phyloP scores from a whole-genome alignment of 352 stramenopile genomes.

The Phytophthora sansomeana region DNA sequence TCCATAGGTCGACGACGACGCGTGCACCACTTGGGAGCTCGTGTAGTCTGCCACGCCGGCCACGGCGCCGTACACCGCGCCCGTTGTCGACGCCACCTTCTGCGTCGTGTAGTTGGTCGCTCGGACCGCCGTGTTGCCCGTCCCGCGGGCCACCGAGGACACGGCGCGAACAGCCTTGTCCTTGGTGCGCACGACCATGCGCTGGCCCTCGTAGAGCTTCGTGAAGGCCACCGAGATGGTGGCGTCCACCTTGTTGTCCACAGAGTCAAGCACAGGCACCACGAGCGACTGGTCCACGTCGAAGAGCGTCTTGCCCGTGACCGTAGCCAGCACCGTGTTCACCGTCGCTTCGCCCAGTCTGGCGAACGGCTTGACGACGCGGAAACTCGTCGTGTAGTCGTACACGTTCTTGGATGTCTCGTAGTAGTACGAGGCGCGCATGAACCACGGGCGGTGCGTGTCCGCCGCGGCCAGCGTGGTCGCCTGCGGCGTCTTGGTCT shows the following conservation, averaged over 20 bases:
- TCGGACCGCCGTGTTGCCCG: slow-evolving; percentile 51
- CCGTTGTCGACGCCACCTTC: slow-evolving; percentile 38
- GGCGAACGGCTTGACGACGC: slow-evolving; percentile 65
- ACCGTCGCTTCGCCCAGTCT: slow-evolving; percentile 71
- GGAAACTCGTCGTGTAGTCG: slow-evolving; percentile 85
- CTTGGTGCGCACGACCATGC: slow-evolving; percentile 72
- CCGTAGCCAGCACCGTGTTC: slow-evolving; percentile 67
- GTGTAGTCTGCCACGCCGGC: slow-evolving; percentile 63
- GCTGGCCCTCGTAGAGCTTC: slow-evolving; percentile 71
- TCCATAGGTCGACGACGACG: slow-evolving; percentile 73
- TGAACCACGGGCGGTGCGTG: slow-evolving; percentile 72
- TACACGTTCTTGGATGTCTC: slow-evolving; percentile 83
- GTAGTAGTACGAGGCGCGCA: slow-evolving; percentile 83
- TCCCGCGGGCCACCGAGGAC: slow-evolving; percentile 48
- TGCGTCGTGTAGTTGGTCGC: slow-evolving; percentile 70
- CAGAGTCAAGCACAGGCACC: slow-evolving; percentile 58
- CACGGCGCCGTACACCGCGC: slow-evolving; percentile 45
- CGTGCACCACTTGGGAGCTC: slow-evolving; percentile 64
- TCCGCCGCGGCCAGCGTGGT: slow-evolving; percentile 15
- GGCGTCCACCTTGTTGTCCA: slow-evolving; percentile 80
- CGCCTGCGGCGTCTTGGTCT: not conserved
- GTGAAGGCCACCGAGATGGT: slow-evolving; percentile 72
- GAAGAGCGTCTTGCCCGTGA: slow-evolving; percentile 65
- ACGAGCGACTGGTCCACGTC: slow-evolving; percentile 69
- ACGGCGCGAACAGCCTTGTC: slow-evolving; percentile 54